phyloP scores from a whole-genome alignment of 768 basidiomycete genomes.

The Lentinus brumalis region DNA sequence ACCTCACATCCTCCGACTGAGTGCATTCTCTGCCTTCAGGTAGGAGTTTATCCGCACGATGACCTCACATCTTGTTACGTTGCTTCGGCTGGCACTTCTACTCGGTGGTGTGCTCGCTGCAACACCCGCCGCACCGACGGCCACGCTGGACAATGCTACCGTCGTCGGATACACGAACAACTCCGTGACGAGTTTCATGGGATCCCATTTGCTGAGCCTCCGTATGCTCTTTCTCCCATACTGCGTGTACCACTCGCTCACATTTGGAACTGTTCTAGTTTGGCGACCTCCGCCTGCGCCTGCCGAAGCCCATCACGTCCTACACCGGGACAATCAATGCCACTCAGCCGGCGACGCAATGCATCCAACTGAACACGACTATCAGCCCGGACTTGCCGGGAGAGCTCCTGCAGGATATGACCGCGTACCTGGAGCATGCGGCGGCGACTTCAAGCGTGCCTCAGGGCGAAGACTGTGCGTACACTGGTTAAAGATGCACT shows the following conservation, averaged over 20 bases:
- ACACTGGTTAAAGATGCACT: neutral
- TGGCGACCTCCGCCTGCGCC: constrained; percentile 7
- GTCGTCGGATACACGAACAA: constrained; percentile 22
- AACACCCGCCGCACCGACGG: too few species aligned
- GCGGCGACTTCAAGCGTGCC: neutral
- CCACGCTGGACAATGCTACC: constrained; percentile 23
- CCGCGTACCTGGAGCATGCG: too few species aligned
- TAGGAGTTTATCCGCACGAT: too few species aligned
- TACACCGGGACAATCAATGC: constrained; percentile 8
- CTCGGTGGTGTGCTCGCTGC: too few species aligned
- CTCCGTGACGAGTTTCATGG: constrained; percentile 20
- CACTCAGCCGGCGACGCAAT: constrained; percentile 10
- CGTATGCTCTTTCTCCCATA: constrained; percentile 36
- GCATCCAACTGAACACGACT: constrained; percentile 7
- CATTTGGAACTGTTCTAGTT: neutral
- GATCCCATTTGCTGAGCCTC: constrained; percentile 28
- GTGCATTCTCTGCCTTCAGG: too few species aligned
- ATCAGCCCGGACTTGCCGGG: neutral
- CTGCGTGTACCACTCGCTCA: neutral
- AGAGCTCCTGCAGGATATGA: neutral
- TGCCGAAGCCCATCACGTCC: neutral
- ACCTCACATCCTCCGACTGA: too few species aligned
- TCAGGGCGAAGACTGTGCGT: constrained; percentile 5
- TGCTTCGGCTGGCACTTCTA: too few species aligned
- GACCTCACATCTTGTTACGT: too few species aligned